phyloP scores from a whole-genome alignment of 176 grass and related monocot genomes.

The Saccharum officinarum region DNA sequence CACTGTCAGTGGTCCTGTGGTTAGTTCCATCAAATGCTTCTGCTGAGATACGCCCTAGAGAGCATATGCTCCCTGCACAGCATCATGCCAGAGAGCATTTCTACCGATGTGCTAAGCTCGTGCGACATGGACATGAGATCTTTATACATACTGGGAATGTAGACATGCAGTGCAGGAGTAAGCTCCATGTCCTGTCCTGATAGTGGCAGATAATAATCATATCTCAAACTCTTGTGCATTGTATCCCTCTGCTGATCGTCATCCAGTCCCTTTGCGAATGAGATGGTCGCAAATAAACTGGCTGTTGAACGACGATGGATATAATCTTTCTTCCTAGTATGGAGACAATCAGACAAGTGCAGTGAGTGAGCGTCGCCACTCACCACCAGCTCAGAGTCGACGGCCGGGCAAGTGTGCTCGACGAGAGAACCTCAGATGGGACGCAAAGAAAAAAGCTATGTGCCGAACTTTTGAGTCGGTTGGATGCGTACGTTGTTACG shows the following conservation, averaged over 20 bases:
- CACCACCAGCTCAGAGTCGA: not conserved
- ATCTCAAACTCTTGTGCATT: not conserved
- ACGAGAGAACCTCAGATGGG: not conserved
- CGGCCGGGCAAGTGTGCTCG: not conserved
- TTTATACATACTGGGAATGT: not conserved
- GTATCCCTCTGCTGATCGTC: not conserved
- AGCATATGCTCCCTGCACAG: slow-evolving; percentile 7
- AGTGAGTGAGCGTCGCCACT: not conserved
- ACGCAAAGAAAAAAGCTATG: not conserved
- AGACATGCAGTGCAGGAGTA: not conserved
- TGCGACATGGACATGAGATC: slow-evolving; percentile 6
- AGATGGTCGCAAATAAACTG: not conserved
- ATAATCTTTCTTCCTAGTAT: not conserved
- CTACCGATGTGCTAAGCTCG: not conserved
- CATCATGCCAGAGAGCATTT: not conserved
- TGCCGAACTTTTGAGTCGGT: not conserved
- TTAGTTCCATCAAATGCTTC: not conserved
- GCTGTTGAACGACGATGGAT: not conserved
- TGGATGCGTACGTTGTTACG: not conserved
- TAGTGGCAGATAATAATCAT: not conserved
- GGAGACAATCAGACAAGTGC: not conserved
- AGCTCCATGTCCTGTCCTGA: not conserved
- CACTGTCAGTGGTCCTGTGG: too few species aligned
- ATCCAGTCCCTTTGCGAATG: not conserved
- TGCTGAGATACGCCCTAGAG: slow-evolving; percentile 13